Evolutionary conservation across 306 rosid species (phyloP).

Genomic region (Mimosa pudica): DNA sequence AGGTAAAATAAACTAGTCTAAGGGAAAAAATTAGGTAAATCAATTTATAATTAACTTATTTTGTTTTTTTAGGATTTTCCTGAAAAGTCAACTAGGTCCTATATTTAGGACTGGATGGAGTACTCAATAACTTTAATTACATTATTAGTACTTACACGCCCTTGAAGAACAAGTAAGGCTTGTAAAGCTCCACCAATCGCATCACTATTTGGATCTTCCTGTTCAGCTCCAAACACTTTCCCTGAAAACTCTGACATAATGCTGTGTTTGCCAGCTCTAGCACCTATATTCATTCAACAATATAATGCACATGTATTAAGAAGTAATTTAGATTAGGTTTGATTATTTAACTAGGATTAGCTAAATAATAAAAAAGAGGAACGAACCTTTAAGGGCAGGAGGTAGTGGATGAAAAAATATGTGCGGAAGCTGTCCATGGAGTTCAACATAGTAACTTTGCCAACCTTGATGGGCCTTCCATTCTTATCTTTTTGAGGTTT

Average conservation of each 20-base stretch:
- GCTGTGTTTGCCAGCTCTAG: constrained; percentile 52
- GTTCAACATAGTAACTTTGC: constrained; percentile 32
- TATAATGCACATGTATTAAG: not conserved
- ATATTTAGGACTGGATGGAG: no score
- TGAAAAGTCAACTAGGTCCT: no score
- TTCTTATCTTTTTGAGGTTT: constrained; percentile 58
- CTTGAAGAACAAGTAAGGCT: constrained; percentile 21
- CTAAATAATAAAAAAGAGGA: no score
- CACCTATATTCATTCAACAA: constrained; percentile 36
- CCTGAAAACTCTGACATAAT: constrained; percentile 41
- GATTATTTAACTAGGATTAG: no score
- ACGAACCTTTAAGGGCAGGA: constrained; percentile 50
- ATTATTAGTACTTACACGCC: not conserved
- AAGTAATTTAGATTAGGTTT: not conserved
- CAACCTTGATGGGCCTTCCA: constrained; percentile 50
- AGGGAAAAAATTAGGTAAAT: no score
- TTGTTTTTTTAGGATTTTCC: no score
- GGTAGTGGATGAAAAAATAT: constrained; percentile 46
- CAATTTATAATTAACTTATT: no score
- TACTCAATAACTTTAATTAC: not conserved
- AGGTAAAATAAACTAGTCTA: no score
- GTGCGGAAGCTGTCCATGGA: constrained; percentile 42
- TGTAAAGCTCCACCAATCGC: constrained; percentile 18
- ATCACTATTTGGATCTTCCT: constrained; percentile 15
- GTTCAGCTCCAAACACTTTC: not conserved